Evolutionary conservation across 139 green algal genomes (phyloP).

Genomic region (Volvox africanus): DNA sequence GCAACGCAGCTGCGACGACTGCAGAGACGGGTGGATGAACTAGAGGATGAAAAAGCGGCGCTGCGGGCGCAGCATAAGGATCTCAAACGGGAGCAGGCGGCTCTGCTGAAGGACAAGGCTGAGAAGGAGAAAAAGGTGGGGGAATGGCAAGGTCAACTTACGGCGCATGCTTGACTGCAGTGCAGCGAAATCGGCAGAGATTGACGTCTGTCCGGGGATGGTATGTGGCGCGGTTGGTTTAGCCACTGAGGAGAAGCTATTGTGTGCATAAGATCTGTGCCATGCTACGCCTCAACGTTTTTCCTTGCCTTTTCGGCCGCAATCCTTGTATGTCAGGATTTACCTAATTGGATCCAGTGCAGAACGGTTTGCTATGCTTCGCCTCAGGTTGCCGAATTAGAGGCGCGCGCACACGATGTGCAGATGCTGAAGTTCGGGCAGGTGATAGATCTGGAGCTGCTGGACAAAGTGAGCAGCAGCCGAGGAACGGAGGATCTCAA

Average conservation of each 20-base stretch:
- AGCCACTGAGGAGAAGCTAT: too few relatives aligned
- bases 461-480: conserved; percentile 73
- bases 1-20: conserved; percentile 68
- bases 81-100: conserved; percentile 71
- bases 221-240: too few relatives aligned
- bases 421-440: conserved; percentile 89
- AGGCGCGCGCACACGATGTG: conserved; percentile 76
- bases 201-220: too few relatives aligned
- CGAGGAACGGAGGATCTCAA: conserved; percentile 74
- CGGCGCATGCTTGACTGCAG: too few relatives aligned
- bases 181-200: too few relatives aligned
- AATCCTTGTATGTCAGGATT: too few relatives aligned
- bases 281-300: too few relatives aligned
- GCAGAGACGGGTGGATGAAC: conserved; percentile 73
- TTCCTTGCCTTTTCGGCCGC: too few relatives aligned
- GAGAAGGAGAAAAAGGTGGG: conserved; percentile 62
- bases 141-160: too few relatives aligned
- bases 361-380: neutral
- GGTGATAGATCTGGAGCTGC: conserved; percentile 79
- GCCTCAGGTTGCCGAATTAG: conserved; percentile 69
- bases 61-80: conserved; percentile 73
- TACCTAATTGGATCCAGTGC: too few relatives aligned
- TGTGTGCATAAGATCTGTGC: too few relatives aligned
- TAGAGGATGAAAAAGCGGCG: conserved; percentile 73
- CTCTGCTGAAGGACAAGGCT: conserved; percentile 76